phyloP scores from a whole-genome alignment of 2,329 filamentous ascomycete species.

The Emergomyces orientalis region DNA sequence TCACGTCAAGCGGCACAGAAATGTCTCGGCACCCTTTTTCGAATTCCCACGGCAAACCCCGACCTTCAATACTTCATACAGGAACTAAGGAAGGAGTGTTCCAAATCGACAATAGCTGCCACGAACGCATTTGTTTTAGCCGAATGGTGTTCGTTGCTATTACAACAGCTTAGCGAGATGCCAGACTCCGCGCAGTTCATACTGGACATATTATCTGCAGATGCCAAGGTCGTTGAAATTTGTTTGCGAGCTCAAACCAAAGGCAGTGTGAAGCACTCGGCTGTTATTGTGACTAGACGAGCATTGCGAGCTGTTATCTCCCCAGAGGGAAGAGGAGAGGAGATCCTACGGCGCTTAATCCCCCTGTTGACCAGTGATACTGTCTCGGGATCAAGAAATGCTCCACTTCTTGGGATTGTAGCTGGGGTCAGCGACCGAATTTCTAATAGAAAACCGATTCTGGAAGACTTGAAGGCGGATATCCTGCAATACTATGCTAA shows the following conservation, averaged over 20 bases:
- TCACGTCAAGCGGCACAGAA: slow-evolving; percentile 75
- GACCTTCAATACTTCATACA: slow-evolving; percentile 51
- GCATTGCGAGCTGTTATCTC: slow-evolving; percentile 67
- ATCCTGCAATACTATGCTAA: slow-evolving; percentile 77
- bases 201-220: slow-evolving; percentile 55
- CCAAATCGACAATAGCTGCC: slow-evolving; percentile 67
- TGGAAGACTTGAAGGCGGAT: slow-evolving; percentile 58
- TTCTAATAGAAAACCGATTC: slow-evolving; percentile 49
- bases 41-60: slow-evolving; percentile 45
- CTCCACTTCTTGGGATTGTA: slow-evolving; percentile 71
- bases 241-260: slow-evolving; percentile 60
- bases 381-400: slow-evolving; percentile 56
- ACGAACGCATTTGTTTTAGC: slow-evolving; percentile 78
- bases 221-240: slow-evolving; percentile 67
- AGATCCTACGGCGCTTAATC: slow-evolving; percentile 55
- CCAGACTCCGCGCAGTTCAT: slow-evolving; percentile 39
- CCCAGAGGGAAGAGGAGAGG: slow-evolving; percentile 47
- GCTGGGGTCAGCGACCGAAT: slow-evolving; percentile 77
- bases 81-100: slow-evolving; percentile 60
- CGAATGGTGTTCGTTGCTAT: slow-evolving; percentile 76
- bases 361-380: slow-evolving; percentile 60
- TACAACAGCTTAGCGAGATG: slow-evolving; percentile 58
- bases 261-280: slow-evolving; percentile 59
- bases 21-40: slow-evolving; percentile 63
- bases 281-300: slow-evolving; percentile 67